phyloP scores from a whole-genome alignment of 2,329 filamentous ascomycete species.

The Colletotrichum zoysiae region DNA sequence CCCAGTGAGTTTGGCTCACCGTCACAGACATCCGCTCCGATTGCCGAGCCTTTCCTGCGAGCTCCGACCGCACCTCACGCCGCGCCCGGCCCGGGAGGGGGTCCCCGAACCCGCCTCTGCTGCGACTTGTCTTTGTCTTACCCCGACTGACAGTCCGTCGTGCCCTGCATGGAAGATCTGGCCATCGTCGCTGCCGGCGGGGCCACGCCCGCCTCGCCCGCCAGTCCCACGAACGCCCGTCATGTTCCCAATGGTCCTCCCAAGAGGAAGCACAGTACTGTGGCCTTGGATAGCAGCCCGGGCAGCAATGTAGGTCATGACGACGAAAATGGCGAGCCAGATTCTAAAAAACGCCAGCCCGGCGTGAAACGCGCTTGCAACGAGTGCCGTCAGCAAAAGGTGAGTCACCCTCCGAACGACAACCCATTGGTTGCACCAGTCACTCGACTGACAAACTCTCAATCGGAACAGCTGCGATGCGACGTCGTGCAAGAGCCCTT shows the following conservation, averaged over 20 bases:
- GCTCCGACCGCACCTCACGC: constrained; percentile 35
- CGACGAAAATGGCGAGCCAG: constrained; percentile 65
- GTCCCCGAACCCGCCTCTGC: constrained; percentile 42
- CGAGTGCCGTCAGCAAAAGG: constrained; percentile 88
- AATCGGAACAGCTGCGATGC: constrained; percentile 74
- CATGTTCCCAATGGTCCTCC: constrained; percentile 59
- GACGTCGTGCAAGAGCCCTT: constrained; percentile 87
- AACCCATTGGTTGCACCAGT: neutral
- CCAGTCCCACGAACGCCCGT: constrained; percentile 67
- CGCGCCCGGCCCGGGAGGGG: constrained; percentile 39
- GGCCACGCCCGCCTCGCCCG: constrained; percentile 65
- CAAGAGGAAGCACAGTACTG: constrained; percentile 72
- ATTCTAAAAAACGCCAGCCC: constrained; percentile 72
- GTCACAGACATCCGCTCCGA: constrained; percentile 34
- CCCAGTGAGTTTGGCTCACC: constrained; percentile 40
- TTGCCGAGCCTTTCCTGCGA: constrained; percentile 30
- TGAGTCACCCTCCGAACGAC: constrained; percentile 57
- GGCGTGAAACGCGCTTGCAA: constrained; percentile 86
- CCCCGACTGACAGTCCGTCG: constrained; percentile 38
- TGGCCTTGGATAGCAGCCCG: constrained; percentile 70
- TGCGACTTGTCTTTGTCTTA: constrained; percentile 39
- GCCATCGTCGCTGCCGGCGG: constrained; percentile 59
- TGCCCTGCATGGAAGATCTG: constrained; percentile 62
- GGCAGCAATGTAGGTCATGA: constrained; percentile 70
- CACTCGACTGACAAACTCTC: constrained; percentile 19